phyloP scores from a whole-genome alignment of 2,329 filamentous ascomycete genomes.

The Colletotrichum karsti region DNA sequence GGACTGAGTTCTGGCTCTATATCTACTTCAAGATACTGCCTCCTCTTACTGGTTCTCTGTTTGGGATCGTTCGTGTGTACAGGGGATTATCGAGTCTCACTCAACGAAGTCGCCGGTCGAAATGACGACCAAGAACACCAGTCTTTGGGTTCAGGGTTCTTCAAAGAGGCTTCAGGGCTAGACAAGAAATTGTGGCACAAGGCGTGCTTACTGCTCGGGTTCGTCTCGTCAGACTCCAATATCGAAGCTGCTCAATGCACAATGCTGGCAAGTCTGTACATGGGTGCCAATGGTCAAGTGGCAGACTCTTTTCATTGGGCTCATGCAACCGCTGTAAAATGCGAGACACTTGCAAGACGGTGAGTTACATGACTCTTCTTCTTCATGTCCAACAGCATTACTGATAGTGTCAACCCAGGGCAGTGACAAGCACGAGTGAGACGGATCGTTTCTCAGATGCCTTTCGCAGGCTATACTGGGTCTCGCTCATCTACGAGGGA shows the following conservation, averaged over 20 bases:
- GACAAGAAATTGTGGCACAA: constrained; percentile 34
- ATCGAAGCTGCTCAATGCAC: constrained; percentile 35
- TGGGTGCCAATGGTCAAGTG: constrained; percentile 33
- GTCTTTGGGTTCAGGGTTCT: neutral
- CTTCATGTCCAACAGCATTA: too few relatives aligned
- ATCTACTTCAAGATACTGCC: constrained; percentile 19
- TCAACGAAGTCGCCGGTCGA: neutral
- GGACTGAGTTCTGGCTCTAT: neutral
- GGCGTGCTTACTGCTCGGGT: constrained; percentile 33
- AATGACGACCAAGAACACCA: neutral
- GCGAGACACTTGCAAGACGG: constrained; percentile 34
- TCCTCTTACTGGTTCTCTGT: constrained; percentile 30
- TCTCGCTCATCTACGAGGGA: constrained; percentile 39
- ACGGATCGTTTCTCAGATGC: constrained; percentile 29
- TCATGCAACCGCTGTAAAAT: constrained; percentile 37
- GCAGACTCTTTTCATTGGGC: constrained; percentile 36
- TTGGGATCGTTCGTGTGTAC: constrained; percentile 26
- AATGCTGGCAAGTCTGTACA: constrained; percentile 38
- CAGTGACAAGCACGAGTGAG: neutral
- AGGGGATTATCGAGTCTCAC: constrained; percentile 6
- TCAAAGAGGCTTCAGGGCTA: neutral
- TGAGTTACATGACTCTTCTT: too few relatives aligned
- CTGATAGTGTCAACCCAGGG: too few relatives aligned
- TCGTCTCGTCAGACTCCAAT: constrained; percentile 30
- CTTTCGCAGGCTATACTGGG: constrained; percentile 38